Evolutionary conservation across 257 asterid genomes (phyloP).

Genomic region (Lycium ferocissimum): DNA sequence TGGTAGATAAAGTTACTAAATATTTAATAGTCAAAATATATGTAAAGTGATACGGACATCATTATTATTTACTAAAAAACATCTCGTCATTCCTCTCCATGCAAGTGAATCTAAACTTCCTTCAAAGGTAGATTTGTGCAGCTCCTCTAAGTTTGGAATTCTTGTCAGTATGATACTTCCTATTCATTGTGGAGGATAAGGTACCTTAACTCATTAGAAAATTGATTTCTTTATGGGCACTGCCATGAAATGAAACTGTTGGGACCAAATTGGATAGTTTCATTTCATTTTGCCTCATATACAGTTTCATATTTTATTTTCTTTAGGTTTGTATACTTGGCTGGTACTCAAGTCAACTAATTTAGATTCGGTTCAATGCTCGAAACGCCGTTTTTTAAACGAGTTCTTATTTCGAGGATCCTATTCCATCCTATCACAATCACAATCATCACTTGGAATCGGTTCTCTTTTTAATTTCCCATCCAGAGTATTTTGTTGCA

Average conservation of each 20-base stretch:
- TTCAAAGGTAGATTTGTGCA: background rate
- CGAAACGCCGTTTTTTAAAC: too few species aligned
- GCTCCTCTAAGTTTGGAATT: background rate
- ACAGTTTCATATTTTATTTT: background rate
- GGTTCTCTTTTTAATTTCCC: background rate
- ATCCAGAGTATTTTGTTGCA: background rate
- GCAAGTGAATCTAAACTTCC: background rate
- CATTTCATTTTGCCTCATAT: background rate
- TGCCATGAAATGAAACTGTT: conserved; percentile 15
- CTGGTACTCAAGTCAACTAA: background rate
- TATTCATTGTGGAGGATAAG: background rate
- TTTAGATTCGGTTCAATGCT: too few species aligned
- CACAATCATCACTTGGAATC: background rate
- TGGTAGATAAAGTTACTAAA: background rate
- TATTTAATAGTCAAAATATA: background rate
- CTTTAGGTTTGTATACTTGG: background rate
- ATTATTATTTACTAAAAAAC: background rate
- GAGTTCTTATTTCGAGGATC: too few species aligned
- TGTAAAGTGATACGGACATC: background rate
- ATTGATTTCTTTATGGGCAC: background rate
- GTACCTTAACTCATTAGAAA: background rate
- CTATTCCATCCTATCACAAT: background rate
- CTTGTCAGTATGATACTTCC: background rate
- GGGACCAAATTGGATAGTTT: background rate
- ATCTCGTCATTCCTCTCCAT: background rate